Evolutionary conservation across 371 early-diverging fungal genomes (phyloP).

Genomic region (Lichtheimia hyalospora): DNA sequence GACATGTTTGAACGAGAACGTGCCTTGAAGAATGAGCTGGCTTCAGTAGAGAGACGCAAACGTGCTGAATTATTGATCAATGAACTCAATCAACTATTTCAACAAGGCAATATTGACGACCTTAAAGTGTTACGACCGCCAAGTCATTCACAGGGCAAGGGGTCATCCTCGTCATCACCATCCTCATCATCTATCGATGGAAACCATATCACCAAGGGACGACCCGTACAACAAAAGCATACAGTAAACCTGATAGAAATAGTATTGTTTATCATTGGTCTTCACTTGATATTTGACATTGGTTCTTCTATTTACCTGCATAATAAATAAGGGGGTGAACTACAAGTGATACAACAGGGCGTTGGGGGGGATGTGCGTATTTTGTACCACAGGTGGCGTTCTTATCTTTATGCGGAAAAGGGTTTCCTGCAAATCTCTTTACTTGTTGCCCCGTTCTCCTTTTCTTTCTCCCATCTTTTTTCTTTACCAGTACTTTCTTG

Average conservation of each 20-base stretch:
- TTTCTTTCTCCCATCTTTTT: too few relatives aligned
- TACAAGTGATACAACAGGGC: too few relatives aligned
- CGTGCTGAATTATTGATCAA: constrained; percentile 11
- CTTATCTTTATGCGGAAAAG: constrained; percentile 4
- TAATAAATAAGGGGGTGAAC: not conserved
- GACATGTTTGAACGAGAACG: constrained; percentile 20
- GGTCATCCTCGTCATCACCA: not conserved
- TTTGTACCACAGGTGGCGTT: not conserved
- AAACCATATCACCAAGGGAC: not conserved
- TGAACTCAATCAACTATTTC: constrained; percentile 15
- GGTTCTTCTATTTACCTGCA: not conserved
- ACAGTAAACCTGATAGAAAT: not conserved
- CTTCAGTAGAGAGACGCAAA: constrained; percentile 14
- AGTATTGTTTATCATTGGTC: not conserved
- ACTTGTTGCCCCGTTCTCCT: not conserved
- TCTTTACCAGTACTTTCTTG: too few relatives aligned
- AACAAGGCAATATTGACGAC: constrained; percentile 11
- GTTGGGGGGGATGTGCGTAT: too few relatives aligned
- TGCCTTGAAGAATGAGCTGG: constrained; percentile 11
- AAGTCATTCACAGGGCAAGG: not conserved
- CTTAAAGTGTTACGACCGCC: not conserved
- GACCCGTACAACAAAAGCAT: not conserved
- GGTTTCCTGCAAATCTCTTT: not conserved
- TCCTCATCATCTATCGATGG: not conserved
- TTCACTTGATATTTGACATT: not conserved